Evolutionary conservation across 1,139 yeast genomes (phyloP).

Genomic region (Diutina sp.): DNA sequence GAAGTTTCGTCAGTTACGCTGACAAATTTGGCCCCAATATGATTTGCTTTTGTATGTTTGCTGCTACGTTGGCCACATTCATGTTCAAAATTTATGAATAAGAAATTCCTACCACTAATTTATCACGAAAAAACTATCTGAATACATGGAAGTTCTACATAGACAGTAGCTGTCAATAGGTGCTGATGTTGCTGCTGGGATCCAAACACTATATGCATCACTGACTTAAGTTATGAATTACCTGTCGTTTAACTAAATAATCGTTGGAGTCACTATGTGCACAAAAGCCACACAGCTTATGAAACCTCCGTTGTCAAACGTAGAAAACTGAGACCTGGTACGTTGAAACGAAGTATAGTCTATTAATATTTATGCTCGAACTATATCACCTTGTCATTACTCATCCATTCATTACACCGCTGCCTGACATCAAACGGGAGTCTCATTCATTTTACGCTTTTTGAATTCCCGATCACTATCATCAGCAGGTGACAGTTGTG

Average conservation of each 20-base stretch:
- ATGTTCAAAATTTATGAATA: constrained; percentile 24
- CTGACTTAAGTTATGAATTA: too few relatives aligned
- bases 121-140: neutral
- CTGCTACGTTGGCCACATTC: constrained; percentile 65
- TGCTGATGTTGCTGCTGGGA: too few relatives aligned
- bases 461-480: neutral
- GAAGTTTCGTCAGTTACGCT: constrained; percentile 64
- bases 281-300: too few relatives aligned
- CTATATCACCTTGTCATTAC: neutral
- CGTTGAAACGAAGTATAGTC: neutral
- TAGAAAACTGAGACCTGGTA: neutral
- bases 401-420: constrained; percentile 1
- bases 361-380: too few relatives aligned
- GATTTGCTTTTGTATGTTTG: constrained; percentile 62
- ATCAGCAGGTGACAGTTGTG: neutral
- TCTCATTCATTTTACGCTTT: constrained; percentile 1
- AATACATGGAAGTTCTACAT: too few relatives aligned
- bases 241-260: too few relatives aligned
- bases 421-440: neutral
- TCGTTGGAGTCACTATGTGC: too few relatives aligned
- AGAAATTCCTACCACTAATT: neutral
- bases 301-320: neutral
- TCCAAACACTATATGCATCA: too few relatives aligned
- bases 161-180: too few relatives aligned
- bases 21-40: constrained; percentile 81